Base-by-base conservation (phyloP, 2,329 filamentous ascomycete genomes). In the Sporothrix dimorphospora region DNA sequence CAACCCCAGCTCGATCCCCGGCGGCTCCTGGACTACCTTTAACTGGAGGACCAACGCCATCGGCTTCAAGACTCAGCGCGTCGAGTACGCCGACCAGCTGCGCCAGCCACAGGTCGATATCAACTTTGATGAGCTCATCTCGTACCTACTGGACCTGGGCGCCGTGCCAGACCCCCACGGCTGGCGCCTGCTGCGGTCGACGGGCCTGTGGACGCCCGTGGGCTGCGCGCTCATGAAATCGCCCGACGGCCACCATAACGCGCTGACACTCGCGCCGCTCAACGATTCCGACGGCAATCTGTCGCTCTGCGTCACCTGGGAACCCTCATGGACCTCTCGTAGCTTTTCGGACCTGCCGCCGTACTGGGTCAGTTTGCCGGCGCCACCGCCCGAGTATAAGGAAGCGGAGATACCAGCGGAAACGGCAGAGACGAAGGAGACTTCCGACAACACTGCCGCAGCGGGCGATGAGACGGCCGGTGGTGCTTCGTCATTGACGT, bases 31-130 rank as follows among this genome's bases (percentile, higher is more conserved):
- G 89, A 90, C 89, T 0, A 86, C 85, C 0, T 90, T 91, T 78
- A 87, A 91, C 79, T 91, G 89, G 89, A 86, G 85, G 76, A 85
- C 85, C n/a, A 85, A 90, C 74, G 81, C 86, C 2, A 89, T 90
- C 30, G 89, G 89, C 1, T 81, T 86, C 71, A 89, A 88, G 77
- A 86, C 87, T 16, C 89, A 90, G 80, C 83, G 89, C 45, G 83
- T 91, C 51, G 88, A 91, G 77, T 91, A 91, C 75, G 86, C 84
- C 9, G 85, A 87, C 71, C 85, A 87, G 77, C 80, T 87, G 8
- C 81, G 85, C 8, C 85, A 87, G 77, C 85, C 85, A 0, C 85
- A 87, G 77, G 85, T 85, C 19, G 85, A 87, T 40, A 79, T 86
- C 1, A 81, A 79, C 0, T 90, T 91, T 75, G 87, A 89, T 72